Percentiles rank a stretch among this genome's conserved stretches.
These are phyloP conservation scores for Syzygium jambos DNA, from an alignment of 345 rosid genomes.

Conservation along the genomic window DNA sequence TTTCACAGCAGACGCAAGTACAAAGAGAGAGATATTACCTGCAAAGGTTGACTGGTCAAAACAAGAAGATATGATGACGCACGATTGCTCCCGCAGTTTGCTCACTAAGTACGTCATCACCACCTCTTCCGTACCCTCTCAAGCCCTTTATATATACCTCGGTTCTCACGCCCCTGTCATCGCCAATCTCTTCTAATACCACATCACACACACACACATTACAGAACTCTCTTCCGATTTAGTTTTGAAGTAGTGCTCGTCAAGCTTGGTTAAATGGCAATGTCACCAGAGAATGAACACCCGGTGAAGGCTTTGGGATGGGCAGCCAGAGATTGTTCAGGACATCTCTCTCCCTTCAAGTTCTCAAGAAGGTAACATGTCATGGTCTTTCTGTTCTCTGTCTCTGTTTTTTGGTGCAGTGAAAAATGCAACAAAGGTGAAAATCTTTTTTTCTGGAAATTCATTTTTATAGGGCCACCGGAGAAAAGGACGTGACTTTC, in stretches of 20 bases:
- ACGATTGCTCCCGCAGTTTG: neutral
- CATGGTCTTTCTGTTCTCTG: neutral
- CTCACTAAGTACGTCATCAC: neutral
- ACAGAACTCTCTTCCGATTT: too few relatives aligned
- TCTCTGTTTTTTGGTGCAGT: neutral
- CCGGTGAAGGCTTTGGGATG: slow-evolving; percentile 21
- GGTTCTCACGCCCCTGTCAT: neutral
- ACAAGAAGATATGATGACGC: neutral
- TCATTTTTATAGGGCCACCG: slow-evolving; percentile 9
- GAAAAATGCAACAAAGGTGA: neutral
- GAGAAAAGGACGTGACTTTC: slow-evolving; percentile 22
- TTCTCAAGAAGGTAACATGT: slow-evolving; percentile 24
- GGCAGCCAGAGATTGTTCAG: slow-evolving; percentile 27
- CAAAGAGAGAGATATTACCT: neutral
- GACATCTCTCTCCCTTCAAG: slow-evolving; percentile 27
- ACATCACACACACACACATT: neutral
- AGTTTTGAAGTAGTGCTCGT: neutral
- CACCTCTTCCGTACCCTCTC: neutral
- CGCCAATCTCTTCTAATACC: neutral
- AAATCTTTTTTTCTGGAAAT: neutral
- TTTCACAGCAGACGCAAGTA: neutral
- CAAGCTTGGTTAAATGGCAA: neutral
- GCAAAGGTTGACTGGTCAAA: neutral
- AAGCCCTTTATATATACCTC: neutral
- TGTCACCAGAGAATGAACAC: slow-evolving; percentile 14